Evolutionary conservation across 2,329 filamentous ascomycete species (phyloP), one percentile per base, ranked within the genome.

Genomic region (Botrytis deweyae): DNA sequence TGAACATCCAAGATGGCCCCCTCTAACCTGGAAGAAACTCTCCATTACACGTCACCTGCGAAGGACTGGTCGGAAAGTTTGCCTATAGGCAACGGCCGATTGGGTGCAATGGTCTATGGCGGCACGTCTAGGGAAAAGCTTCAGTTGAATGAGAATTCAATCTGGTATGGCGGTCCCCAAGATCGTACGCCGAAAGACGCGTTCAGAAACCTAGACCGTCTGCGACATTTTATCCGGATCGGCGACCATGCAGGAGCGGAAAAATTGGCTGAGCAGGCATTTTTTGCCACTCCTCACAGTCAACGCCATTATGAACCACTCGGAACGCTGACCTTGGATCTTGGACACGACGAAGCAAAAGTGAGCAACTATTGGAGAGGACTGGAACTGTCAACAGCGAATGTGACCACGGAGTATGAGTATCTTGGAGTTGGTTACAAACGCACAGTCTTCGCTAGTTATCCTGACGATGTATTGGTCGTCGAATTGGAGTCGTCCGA

Each of bases 71-170:
- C 78, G 16, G 75, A 84, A 73, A 83, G 84, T 40, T 79, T 87
- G 1, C 85, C 85, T 2, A 80, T 87, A 67, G 85, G 86, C 16
- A 87, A 87, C 76, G 86, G 86, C 36, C 82, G 85, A 66, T 75
- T 82, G 22, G 81, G 81, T 8, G 81, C 79, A 44, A 86, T 87
- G 84, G 78, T 86, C 16, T 84, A 85, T 78, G 84, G 85, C 40
- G 81, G 83, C 38, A 83, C 83, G 7, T 77, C 80, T 44, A 84
- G 80, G 6, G 85, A 87, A 74, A 78, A 83, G 22, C 77, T 87
- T 6, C 82, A 84, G 64, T 78, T 87, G 42, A 87, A 86, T 68
- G 85, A 87, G 75, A 84, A 87, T 74, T 85, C 84, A 4, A 81
- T 85, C 3, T 85, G 83, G 84, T 85, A 85, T 77, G 84, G 84